Conservation (phyloP, 2,329 filamentous ascomycete genomes). For the Nemania abortiva region DNA sequence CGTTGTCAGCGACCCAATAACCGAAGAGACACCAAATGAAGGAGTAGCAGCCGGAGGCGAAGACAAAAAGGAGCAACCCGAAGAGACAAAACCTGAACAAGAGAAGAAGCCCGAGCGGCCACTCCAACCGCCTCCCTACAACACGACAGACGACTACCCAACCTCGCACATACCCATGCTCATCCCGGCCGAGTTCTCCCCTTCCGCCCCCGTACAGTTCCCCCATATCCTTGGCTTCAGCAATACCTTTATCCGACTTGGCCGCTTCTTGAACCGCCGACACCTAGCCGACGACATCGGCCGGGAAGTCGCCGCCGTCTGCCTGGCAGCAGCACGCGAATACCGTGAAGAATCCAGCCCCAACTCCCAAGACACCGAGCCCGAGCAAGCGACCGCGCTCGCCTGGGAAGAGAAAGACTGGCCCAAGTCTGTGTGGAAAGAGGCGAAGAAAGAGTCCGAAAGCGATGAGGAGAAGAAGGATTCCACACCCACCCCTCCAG, state of each 20-base stretch:
- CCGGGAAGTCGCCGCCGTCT: conserved; percentile 86
- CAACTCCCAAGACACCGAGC: conserved; percentile 62
- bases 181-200: conserved; percentile 78
- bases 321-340: conserved; percentile 71
- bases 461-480: conserved; percentile 47
- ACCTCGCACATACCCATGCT: conserved; percentile 72
- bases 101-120: conserved; percentile 69
- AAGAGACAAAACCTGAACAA: conserved; percentile 66
- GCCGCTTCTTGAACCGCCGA: conserved; percentile 88
- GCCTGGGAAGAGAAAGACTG: conserved; percentile 81
- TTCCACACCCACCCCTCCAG: conserved; percentile 26
- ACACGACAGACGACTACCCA: conserved; percentile 78
- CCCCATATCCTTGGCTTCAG: conserved; percentile 93
- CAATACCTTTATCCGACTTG: conserved; percentile 87
- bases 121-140: conserved; percentile 78
- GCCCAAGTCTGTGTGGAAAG: conserved; percentile 81
- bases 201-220: conserved; percentile 78
- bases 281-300: conserved; percentile 89
- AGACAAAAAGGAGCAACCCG: conserved; percentile 56
- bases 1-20: conserved; percentile 36
- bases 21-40: conserved; percentile 19
- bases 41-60: conserved; percentile 40
- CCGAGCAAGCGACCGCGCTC: conserved; percentile 75
- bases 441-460: conserved; percentile 55
- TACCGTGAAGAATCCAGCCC: conserved; percentile 58